phyloP scores from a whole-genome alignment of 768 basidiomycete genomes.

The Solioccasus polychromus region DNA sequence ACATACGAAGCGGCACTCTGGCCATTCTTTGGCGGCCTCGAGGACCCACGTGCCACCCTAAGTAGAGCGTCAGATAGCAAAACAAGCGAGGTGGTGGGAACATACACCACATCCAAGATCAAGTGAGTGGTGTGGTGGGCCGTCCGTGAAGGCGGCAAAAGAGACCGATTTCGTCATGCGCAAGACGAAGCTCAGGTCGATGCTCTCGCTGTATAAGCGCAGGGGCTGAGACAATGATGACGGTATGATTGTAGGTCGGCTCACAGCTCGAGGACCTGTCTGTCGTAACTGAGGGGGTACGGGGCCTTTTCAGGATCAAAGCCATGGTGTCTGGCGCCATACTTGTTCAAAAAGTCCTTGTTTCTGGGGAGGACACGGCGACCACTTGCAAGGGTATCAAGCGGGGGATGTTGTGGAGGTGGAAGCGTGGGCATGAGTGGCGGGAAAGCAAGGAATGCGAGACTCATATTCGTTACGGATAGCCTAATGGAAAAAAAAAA shows the following conservation, averaged over 20 bases:
- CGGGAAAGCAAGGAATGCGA: constrained; percentile 9
- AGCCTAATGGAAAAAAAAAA: no score
- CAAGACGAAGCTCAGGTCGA: constrained; percentile 50
- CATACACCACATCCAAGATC: constrained; percentile 76
- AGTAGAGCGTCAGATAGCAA: constrained; percentile 1
- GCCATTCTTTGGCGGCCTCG: constrained; percentile 72
- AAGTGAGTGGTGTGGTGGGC: constrained; percentile 50
- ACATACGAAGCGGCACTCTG: constrained; percentile 60
- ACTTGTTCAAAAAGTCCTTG: constrained; percentile 59
- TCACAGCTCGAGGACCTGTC: constrained; percentile 65
- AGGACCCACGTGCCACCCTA: constrained; percentile 71
- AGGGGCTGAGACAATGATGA: constrained; percentile 3
- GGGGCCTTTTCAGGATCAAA: constrained; percentile 76
- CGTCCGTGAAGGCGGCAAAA: constrained; percentile 52
- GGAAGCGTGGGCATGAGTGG: constrained; percentile 25
- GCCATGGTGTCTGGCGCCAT: constrained; percentile 64
- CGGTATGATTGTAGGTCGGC: constrained; percentile 20
- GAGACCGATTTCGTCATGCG: constrained; percentile 55
- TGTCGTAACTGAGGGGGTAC: constrained; percentile 74
- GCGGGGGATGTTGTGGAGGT: constrained; percentile 13
- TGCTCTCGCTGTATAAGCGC: constrained; percentile 44
- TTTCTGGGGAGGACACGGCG: constrained; percentile 33
- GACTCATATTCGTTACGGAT: constrained; percentile 1
- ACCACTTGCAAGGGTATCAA: constrained; percentile 22
- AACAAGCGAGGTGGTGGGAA: constrained; percentile 4